Conservation (phyloP, 2,329 filamentous ascomycete genomes). For the Eurotiales sp. region DNA sequence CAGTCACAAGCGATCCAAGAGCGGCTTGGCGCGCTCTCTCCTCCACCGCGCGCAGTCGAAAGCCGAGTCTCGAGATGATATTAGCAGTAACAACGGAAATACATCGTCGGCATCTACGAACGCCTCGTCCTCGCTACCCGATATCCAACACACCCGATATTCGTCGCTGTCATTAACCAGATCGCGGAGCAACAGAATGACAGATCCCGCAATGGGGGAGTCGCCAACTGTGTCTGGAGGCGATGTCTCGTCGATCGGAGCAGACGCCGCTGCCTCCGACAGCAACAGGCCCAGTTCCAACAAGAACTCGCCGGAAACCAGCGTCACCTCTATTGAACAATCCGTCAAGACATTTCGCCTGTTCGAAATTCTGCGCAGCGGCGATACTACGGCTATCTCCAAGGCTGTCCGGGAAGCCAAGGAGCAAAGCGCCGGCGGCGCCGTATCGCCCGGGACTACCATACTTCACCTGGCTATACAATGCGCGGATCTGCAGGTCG, state of each 20-base stretch:
- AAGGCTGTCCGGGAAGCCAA: conserved; percentile 65
- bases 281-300: conserved; percentile 19
- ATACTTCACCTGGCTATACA: conserved; percentile 92
- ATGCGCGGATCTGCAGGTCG: conserved; percentile 85
- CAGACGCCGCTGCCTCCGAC: conserved; percentile 28
- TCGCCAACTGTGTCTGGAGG: conserved; percentile 20
- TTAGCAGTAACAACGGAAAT: conserved; percentile 21
- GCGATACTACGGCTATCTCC: conserved; percentile 85
- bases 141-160: conserved; percentile 25
- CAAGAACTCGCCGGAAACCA: not conserved
- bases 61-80: conserved; percentile 36
- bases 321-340: conserved; percentile 67
- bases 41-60: conserved; percentile 52
- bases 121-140: conserved; percentile 23
- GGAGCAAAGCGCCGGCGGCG: conserved; percentile 47
- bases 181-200: conserved; percentile 25
- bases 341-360: conserved; percentile 92
- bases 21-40: conserved; percentile 51
- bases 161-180: conserved; percentile 25
- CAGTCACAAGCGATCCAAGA: conserved; percentile 53
- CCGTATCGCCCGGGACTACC: conserved; percentile 58
- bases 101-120: conserved; percentile 26
- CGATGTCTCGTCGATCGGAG: conserved; percentile 23
- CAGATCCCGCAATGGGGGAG: conserved; percentile 27
- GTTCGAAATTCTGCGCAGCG: conserved; percentile 85